phyloP scores from a whole-genome alignment of 768 basidiomycete genomes.

The Trametes villosa region DNA sequence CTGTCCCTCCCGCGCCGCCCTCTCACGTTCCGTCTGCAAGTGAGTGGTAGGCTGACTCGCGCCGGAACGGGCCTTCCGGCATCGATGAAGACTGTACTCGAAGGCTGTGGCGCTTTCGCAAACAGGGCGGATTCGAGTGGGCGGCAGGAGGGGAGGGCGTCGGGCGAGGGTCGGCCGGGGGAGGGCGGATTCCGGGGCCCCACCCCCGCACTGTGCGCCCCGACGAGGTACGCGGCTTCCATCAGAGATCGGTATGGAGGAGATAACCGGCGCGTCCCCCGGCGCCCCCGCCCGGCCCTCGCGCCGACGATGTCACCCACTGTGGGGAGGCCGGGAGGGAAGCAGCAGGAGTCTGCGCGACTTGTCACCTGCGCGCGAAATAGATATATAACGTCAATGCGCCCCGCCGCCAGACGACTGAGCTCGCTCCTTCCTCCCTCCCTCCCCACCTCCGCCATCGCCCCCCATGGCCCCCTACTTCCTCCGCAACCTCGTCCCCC shows the following conservation, averaged over 20 bases:
- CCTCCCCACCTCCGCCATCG: slow-evolving; percentile 1
- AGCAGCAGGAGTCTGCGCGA: too few species aligned
- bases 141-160: neutral
- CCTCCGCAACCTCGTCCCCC: slow-evolving; percentile 43
- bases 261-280: slow-evolving; percentile 6
- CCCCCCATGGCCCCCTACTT: slow-evolving; percentile 54
- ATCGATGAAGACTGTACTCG: neutral
- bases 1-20: neutral
- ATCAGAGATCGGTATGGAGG: slow-evolving; percentile 19
- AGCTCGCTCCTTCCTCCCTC: neutral
- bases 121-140: neutral
- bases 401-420: neutral
- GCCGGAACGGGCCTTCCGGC: neutral
- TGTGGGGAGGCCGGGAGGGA: too few species aligned
- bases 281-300: neutral
- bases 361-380: too few species aligned
- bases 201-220: neutral
- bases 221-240: slow-evolving; percentile 11
- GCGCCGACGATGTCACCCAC: too few species aligned
- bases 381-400: neutral
- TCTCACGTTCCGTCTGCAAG: neutral
- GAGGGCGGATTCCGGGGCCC: too few species aligned
- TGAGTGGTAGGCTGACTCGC: neutral
- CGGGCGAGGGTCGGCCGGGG: too few species aligned
- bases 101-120: neutral